Percentiles rank a stretch among this genome's conserved stretches.
phyloP scores from a whole-genome alignment of 2,329 filamentous ascomycete genomes.

The Periconia digitata region DNA sequence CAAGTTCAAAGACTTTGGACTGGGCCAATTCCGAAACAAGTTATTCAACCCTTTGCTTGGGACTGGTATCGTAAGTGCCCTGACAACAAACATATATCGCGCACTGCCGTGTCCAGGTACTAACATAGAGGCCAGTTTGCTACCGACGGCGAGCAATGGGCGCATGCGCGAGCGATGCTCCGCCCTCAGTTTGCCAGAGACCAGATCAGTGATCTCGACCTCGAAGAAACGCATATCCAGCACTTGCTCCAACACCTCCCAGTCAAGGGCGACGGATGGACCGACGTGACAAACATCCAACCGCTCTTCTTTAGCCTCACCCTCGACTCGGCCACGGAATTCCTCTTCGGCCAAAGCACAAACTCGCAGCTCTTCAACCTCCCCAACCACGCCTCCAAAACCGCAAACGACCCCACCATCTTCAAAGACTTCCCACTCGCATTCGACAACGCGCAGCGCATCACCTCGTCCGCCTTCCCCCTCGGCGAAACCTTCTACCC shows the following conservation, averaged over 20 bases:
- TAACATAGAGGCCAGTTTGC: conserved; percentile 25
- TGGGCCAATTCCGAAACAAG: conserved; percentile 38
- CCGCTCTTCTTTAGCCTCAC: conserved; percentile 45
- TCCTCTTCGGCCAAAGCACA: conserved; percentile 42
- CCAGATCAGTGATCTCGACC: conserved; percentile 36
- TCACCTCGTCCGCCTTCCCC: conserved; percentile 16
- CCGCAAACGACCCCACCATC: conserved; percentile 11
- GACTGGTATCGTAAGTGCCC: conserved; percentile 35
- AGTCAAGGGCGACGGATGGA: conserved; percentile 24
- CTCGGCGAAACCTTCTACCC: conserved; percentile 33
- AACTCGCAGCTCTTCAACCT: conserved; percentile 28
- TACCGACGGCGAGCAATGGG: conserved; percentile 33
- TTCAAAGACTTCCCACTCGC: conserved; percentile 24
- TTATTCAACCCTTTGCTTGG: conserved; percentile 46
- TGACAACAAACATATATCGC: not conserved
- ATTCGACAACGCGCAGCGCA: conserved; percentile 25
- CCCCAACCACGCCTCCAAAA: conserved; percentile 19
- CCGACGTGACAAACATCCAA: conserved; percentile 36
- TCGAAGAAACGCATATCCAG: conserved; percentile 33
- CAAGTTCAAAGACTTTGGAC: conserved; percentile 50
- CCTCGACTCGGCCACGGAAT: conserved; percentile 40
- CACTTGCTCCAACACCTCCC: conserved; percentile 36
- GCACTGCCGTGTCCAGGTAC: too few relatives aligned
- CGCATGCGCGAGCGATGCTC: conserved; percentile 35
- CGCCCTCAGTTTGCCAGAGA: conserved; percentile 39